Percentiles rank a stretch among this genome's conserved stretches.
Conservation (phyloP, 306 rosid species). For the Medicago arabica region DNA sequence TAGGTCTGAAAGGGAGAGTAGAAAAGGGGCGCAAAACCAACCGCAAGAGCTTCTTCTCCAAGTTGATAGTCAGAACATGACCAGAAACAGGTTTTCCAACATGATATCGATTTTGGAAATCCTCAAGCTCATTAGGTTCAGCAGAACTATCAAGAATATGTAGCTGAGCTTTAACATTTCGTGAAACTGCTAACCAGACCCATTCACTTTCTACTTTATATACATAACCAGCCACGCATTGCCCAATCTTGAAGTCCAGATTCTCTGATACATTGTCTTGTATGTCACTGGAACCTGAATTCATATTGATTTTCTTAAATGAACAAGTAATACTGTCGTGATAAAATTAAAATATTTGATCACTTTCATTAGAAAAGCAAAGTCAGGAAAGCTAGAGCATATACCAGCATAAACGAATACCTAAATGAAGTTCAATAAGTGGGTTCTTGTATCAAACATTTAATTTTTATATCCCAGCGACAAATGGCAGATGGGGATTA, state of each 20-base stretch:
- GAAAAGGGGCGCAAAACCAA: conserved; percentile 54
- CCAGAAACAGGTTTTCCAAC: conserved; percentile 74
- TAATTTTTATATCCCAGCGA: neutral
- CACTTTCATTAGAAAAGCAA: conserved; percentile 19
- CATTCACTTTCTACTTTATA: conserved; percentile 81
- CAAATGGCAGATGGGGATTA: neutral
- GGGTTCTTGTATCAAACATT: conserved; percentile 9
- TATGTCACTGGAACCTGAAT: conserved; percentile 61
- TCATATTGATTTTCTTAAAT: conserved; percentile 34
- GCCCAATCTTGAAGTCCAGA: conserved; percentile 64
- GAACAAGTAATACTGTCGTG: neutral
- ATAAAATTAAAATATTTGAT: conserved; percentile 19
- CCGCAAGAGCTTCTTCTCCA: conserved; percentile 68
- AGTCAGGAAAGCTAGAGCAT: neutral
- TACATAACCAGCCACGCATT: conserved; percentile 72
- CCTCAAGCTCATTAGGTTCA: conserved; percentile 75
- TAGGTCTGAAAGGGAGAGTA: conserved; percentile 36
- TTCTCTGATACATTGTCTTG: conserved; percentile 46
- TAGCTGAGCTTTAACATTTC: conserved; percentile 71
- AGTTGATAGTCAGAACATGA: conserved; percentile 59
- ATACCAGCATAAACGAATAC: conserved; percentile 29
- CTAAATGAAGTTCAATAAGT: neutral
- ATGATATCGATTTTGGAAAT: conserved; percentile 66
- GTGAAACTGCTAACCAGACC: conserved; percentile 80
- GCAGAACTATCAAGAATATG: conserved; percentile 79